Conservation (phyloP, 805 yeast genomes). For the Kluyveromyces aestuarii region DNA sequence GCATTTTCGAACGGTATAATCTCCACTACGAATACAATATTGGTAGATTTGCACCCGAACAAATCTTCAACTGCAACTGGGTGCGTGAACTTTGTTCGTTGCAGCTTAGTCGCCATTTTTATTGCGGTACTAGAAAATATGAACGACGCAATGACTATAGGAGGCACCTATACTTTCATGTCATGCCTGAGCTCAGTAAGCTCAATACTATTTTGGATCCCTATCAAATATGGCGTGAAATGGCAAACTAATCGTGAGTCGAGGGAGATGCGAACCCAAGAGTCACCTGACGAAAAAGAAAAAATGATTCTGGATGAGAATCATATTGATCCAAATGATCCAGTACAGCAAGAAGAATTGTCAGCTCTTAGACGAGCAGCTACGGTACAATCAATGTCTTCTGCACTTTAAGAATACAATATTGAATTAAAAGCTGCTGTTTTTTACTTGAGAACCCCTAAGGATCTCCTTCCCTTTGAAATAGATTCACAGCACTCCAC, state of each 20-base stretch:
- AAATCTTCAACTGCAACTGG: conserved; percentile 69
- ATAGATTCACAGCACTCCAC: no score
- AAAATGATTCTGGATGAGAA: not conserved
- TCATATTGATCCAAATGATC: not conserved
- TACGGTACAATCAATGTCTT: not conserved
- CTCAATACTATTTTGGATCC: conserved; percentile 17
- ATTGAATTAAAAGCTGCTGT: no score
- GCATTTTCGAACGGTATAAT: conserved; percentile 49
- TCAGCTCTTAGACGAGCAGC: not conserved
- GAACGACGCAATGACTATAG: conserved; percentile 48
- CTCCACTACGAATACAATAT: conserved; percentile 50
- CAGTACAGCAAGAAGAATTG: not conserved
- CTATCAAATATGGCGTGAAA: conserved; percentile 26
- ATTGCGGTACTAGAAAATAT: conserved; percentile 59
- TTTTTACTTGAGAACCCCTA: no score
- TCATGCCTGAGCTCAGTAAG: conserved; percentile 37
- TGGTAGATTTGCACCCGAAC: conserved; percentile 70
- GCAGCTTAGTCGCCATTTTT: conserved; percentile 62
- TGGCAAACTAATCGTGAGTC: conserved; percentile 12
- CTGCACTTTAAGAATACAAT: not conserved
- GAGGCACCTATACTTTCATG: conserved; percentile 73
- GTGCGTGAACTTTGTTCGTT: conserved; percentile 61
- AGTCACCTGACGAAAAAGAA: not conserved
- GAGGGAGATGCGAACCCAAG: not conserved
- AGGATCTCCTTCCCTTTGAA: no score